Percentiles rank a stretch among this genome's conserved stretches.
Evolutionary conservation across 225 moss, liverwort and hornwort genomes (phyloP).

Genomic region (Straminergon stramineum): DNA sequence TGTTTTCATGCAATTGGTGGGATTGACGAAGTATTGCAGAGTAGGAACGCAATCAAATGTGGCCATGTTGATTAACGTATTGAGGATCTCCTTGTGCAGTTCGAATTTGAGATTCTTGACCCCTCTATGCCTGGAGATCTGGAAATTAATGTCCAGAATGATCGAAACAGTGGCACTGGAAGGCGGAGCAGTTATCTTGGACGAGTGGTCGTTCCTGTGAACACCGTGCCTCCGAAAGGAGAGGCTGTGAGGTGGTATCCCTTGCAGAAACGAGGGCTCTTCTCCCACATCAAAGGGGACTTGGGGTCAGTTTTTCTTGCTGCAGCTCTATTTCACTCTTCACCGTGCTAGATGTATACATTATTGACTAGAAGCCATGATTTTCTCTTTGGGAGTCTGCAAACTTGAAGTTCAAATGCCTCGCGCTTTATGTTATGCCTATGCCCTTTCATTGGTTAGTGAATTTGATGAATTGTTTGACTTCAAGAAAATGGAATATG

Average conservation of each 20-base stretch:
- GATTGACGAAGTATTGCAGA: no score
- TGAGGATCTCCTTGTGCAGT: constrained; percentile 24
- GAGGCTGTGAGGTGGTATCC: constrained; percentile 68
- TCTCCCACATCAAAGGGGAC: constrained; percentile 81
- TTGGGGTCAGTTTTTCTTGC: constrained; percentile 48
- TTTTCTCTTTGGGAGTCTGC: background rate
- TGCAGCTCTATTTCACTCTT: background rate
- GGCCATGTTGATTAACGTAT: no score
- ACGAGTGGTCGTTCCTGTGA: constrained; percentile 9
- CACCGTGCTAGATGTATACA: background rate
- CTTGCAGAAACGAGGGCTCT: constrained; percentile 67
- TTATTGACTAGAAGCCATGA: no score
- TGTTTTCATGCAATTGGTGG: no score
- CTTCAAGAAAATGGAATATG: background rate
- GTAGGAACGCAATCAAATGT: no score
- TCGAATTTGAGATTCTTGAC: constrained; percentile 53
- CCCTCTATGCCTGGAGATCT: constrained; percentile 25
- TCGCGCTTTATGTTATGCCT: background rate
- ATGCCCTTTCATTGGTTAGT: background rate
- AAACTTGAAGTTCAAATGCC: background rate
- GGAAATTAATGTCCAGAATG: constrained; percentile 71
- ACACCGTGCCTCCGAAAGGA: constrained; percentile 36
- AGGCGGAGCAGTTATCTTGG: constrained; percentile 52
- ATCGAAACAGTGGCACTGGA: constrained; percentile 21
- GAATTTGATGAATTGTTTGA: background rate